phyloP scores from a whole-genome alignment of 2,329 filamentous ascomycete genomes.

The Ophiostoma perfectum region DNA sequence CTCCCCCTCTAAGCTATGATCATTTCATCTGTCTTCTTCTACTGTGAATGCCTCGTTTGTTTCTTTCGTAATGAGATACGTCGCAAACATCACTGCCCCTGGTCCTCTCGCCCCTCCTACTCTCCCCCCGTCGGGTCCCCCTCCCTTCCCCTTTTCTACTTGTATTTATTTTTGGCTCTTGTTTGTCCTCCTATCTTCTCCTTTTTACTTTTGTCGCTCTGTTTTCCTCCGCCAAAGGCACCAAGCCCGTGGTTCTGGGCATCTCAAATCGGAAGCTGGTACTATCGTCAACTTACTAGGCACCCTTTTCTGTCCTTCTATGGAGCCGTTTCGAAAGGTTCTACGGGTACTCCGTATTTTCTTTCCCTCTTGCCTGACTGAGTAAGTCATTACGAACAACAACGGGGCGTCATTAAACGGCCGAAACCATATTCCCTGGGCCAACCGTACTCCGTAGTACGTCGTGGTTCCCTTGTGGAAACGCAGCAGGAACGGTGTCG shows the following conservation, averaged over 20 bases:
- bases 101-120: not conserved
- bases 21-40: not conserved
- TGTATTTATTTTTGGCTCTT: constrained; percentile 11
- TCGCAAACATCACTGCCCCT: not conserved
- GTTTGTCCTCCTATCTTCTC: not conserved
- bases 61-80: not conserved
- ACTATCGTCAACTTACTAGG: not conserved
- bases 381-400: not conserved
- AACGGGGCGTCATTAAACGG: not conserved
- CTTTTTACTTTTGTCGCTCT: not conserved
- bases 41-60: not conserved
- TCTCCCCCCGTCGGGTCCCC: not conserved
- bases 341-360: not conserved
- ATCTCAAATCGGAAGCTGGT: constrained; percentile 21
- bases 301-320: constrained; percentile 14
- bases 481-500: no score
- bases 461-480: no score
- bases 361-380: not conserved
- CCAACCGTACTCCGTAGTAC: not conserved
- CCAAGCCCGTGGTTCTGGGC: constrained; percentile 22
- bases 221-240: not conserved
- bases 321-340: constrained; percentile 19
- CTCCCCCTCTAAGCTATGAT: not conserved
- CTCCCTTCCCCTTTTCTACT: constrained; percentile 1
- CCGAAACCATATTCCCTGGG: not conserved